Evolutionary conservation across 768 basidiomycete genomes (phyloP).

Genomic region (Rubroboletus pulcherrimus): DNA sequence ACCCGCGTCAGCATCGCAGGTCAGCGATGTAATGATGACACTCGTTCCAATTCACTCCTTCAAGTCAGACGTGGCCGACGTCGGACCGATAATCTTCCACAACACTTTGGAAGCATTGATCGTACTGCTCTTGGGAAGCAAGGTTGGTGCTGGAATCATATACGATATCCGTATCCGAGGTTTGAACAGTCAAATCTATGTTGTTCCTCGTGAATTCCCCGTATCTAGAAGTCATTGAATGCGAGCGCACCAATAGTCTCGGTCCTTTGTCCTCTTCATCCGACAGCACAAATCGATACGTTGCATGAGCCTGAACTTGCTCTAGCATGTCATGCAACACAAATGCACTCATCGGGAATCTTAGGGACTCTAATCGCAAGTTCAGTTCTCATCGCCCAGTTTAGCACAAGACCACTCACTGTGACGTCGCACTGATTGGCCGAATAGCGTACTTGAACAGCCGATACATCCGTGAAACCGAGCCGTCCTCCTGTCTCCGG

Average conservation of each 20-base stretch:
- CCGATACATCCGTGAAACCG: slow-evolving; percentile 50
- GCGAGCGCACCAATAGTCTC: slow-evolving; percentile 62
- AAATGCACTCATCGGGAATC: slow-evolving; percentile 81
- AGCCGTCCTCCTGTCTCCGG: slow-evolving; percentile 33
- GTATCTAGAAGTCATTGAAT: neutral
- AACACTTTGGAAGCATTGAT: slow-evolving; percentile 79
- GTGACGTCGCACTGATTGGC: slow-evolving; percentile 54
- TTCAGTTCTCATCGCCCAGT: neutral
- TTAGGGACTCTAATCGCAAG: slow-evolving; percentile 30
- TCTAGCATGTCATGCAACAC: slow-evolving; percentile 90
- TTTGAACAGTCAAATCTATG: slow-evolving; percentile 92
- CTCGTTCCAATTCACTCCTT: slow-evolving; percentile 17
- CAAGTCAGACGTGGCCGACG: slow-evolving; percentile 37
- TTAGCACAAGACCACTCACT: slow-evolving; percentile 44
- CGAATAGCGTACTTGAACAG: slow-evolving; percentile 83
- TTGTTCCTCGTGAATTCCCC: neutral
- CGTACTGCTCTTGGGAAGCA: slow-evolving; percentile 58
- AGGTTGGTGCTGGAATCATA: slow-evolving; percentile 48
- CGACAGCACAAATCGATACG: slow-evolving; percentile 83
- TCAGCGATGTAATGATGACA: neutral
- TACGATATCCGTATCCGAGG: slow-evolving; percentile 81
- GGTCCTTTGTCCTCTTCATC: slow-evolving; percentile 86
- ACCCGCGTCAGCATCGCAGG: neutral
- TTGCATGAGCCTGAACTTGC: slow-evolving; percentile 87
- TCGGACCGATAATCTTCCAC: slow-evolving; percentile 72